Base-by-base conservation (phyloP, 345 rosid species). In the Eucalyptus polyanthemos region DNA sequence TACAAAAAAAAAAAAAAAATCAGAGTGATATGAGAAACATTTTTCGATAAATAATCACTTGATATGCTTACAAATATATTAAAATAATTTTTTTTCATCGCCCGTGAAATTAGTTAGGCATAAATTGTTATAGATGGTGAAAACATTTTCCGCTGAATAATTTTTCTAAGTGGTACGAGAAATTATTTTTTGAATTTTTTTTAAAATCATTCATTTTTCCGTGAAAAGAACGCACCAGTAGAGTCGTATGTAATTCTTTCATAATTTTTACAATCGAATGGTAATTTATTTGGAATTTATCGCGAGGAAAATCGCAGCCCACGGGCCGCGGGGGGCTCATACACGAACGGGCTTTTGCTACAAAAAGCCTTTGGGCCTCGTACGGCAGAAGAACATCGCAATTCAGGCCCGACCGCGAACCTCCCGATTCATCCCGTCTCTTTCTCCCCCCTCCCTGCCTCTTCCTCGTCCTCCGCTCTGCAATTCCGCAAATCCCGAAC, bases 41-140 rank as follows among this genome's bases (percentile, higher is more conserved):
- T 53, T 53, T 53, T 19, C 4, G 0, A 53, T 21, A 53, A 21
- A 53, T 53, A 53, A 53, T 53, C 5, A 4, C 25, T 53, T 21
- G 5, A 4, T 1, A 53, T 0, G 0, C 58, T 19, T 53, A 53
- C 0, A 53, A 53, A 53, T 4, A 53, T 21, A 53, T 53, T 53
- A 53, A 53, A 53, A 19, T 2, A 4, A 1, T 0, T 1, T 19
- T 51, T 51, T 53, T 53, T 53, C 2, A 0, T 53, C 1, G 2
- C 14, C 6, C n/a, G 11, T 3, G 4, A 62, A 29, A 29, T 14
- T n/a, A 62, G 4, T 6, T 7, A 14, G 8, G 8, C 3, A 29
- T n/a, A 62, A 62, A 62, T 7, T 62, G 17, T 4, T 4, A 29
- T 6, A 0, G 4, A 62, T 62, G 34, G 4, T 13, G 8, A 62